Conservation (phyloP, 148 eudicot genomes). For the Camellia lanceoleosa region DNA sequence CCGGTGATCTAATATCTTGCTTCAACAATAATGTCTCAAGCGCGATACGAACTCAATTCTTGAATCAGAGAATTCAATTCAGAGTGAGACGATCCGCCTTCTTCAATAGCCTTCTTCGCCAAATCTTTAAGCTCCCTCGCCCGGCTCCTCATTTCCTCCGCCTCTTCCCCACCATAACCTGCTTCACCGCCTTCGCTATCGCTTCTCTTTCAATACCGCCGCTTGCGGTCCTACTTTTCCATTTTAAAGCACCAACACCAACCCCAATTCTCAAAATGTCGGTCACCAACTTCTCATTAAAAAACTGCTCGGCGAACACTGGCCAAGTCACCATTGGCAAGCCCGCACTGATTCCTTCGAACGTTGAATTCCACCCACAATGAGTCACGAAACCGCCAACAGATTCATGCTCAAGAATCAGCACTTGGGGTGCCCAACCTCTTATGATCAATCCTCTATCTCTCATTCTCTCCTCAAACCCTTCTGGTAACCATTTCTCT, state of each 20-base stretch:
- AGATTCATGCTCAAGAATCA: slow-evolving; percentile 26
- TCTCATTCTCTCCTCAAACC: slow-evolving; percentile 25
- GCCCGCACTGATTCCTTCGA: slow-evolving; percentile 29
- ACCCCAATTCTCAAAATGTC: slow-evolving; percentile 36
- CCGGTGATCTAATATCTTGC: no score
- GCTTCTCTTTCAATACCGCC: slow-evolving; percentile 15
- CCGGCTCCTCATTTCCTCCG: slow-evolving; percentile 32
- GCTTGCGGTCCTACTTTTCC: slow-evolving; percentile 2
- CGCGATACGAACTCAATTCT: slow-evolving; percentile 13
- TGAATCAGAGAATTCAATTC: slow-evolving; percentile 22
- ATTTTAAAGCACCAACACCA: slow-evolving; percentile 28
- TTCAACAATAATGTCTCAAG: neutral
- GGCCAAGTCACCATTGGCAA: slow-evolving; percentile 45
- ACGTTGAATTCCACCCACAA: slow-evolving; percentile 40
- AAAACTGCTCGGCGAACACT: slow-evolving; percentile 31
- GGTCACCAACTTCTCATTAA: slow-evolving; percentile 34
- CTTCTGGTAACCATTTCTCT: slow-evolving; percentile 34
- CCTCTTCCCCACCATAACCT: slow-evolving; percentile 36
- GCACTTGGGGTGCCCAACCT: slow-evolving; percentile 41
- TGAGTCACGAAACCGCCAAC: slow-evolving; percentile 39
- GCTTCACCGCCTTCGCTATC: slow-evolving; percentile 25
- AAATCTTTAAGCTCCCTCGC: slow-evolving; percentile 21
- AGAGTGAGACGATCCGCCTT: slow-evolving; percentile 44
- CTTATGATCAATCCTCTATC: slow-evolving; percentile 29
- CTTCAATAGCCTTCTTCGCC: slow-evolving; percentile 40